Conservation (phyloP, 345 rosid genomes). For the Euphorbia pulcherrima region DNA sequence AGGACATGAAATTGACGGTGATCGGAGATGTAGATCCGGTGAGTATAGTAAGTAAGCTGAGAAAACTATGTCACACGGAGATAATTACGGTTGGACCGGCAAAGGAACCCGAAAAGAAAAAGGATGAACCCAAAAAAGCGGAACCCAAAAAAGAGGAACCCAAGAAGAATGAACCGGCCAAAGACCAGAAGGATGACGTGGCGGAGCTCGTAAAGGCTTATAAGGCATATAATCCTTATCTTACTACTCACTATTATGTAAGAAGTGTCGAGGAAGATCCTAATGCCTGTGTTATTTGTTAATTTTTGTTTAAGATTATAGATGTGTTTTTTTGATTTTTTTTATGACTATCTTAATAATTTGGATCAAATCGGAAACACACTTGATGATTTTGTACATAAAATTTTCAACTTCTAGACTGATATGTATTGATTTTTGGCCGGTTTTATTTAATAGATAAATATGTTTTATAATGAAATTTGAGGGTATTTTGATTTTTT, state of each 20-base stretch:
- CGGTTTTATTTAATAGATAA: neutral
- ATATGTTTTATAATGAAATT: neutral
- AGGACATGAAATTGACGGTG: conserved; percentile 60
- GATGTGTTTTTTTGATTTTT: no score
- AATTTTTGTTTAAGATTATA: no score
- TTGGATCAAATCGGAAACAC: neutral
- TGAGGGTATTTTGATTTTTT: no score
- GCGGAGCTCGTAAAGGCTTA: conserved; percentile 23
- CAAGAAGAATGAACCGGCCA: conserved; percentile 22
- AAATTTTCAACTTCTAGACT: neutral
- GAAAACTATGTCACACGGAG: conserved; percentile 45
- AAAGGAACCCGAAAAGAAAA: conserved; percentile 56
- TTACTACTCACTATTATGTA: conserved; percentile 14
- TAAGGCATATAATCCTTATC: conserved; percentile 19
- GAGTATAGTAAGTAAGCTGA: conserved; percentile 37
- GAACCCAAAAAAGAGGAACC: conserved; percentile 22
- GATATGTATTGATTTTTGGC: neutral
- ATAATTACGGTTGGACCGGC: conserved; percentile 56
- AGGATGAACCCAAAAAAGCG: conserved; percentile 39
- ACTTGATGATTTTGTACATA: conserved; percentile 6
- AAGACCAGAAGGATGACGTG: conserved; percentile 19
- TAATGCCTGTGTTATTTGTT: conserved; percentile 42
- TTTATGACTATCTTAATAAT: neutral
- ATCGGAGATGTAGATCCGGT: conserved; percentile 52
- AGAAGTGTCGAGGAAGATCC: conserved; percentile 38